phyloP scores from a whole-genome alignment of 352 stramenopile species.

The Phytopythium oedochilum region DNA sequence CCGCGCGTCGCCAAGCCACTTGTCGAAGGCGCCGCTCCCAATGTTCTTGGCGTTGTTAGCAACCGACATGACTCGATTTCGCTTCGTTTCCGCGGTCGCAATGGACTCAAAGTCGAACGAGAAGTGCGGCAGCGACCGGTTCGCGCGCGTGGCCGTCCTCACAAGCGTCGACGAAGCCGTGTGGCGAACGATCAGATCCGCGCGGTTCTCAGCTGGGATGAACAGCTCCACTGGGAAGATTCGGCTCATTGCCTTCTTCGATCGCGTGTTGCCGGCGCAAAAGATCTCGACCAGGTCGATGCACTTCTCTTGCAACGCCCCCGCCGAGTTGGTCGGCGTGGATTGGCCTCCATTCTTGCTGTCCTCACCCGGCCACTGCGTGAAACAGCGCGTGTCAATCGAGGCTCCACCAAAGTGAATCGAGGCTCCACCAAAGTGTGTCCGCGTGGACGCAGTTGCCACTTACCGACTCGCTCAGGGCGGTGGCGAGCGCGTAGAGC shows the following conservation, averaged over 20 bases:
- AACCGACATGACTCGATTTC: conserved; percentile 28
- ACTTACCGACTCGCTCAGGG: conserved; percentile 16
- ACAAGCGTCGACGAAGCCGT: conserved; percentile 40
- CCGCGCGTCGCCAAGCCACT: conserved; percentile 59
- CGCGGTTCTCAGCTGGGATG: conserved; percentile 47
- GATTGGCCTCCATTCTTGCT: conserved; percentile 18
- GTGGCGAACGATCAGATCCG: conserved; percentile 54
- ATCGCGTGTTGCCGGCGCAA: conserved; percentile 71
- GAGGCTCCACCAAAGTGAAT: no score
- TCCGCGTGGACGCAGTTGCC: neutral
- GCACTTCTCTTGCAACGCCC: conserved; percentile 34
- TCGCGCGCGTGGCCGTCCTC: conserved; percentile 25
- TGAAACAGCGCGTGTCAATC: neutral
- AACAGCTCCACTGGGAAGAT: conserved; percentile 83
- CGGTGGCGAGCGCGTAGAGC: conserved; percentile 55
- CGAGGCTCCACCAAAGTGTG: no score
- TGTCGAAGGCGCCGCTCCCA: conserved; percentile 45
- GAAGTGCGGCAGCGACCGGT: conserved; percentile 53
- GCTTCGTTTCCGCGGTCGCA: conserved; percentile 31
- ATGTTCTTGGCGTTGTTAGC: conserved; percentile 29
- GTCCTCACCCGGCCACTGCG: conserved; percentile 1
- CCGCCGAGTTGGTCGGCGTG: conserved; percentile 35
- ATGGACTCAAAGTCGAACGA: conserved; percentile 61
- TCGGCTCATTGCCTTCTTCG: conserved; percentile 72
- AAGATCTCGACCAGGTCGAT: conserved; percentile 80